Percentiles rank a stretch among this genome's conserved stretches.
phyloP scores from a whole-genome alignment of 306 rosid genomes.

The Quercus suber region DNA sequence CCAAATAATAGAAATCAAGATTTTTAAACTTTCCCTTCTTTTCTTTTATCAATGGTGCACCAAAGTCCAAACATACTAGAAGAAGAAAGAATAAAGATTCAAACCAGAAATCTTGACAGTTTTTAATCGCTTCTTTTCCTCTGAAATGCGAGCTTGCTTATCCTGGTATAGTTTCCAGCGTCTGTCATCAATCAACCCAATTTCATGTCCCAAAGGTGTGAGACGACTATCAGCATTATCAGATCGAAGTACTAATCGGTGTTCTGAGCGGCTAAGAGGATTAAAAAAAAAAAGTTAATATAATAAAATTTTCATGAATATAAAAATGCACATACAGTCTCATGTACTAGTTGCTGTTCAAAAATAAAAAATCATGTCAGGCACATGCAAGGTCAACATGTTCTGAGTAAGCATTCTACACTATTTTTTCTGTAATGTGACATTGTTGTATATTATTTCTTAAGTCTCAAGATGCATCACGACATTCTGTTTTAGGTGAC shows the following conservation, averaged over 20 bases:
- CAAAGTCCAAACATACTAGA: not conserved
- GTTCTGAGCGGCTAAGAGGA: conserved; percentile 87
- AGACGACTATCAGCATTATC: conserved; percentile 98
- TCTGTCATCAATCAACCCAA: conserved; percentile 92
- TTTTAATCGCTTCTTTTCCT: conserved; percentile 86
- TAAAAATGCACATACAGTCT: not conserved
- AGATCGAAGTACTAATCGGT: conserved; percentile 87
- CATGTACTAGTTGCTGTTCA: not conserved
- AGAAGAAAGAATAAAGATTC: not conserved
- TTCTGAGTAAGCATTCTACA: not conserved
- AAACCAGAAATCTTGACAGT: conserved; percentile 77
- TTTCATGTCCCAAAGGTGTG: conserved; percentile 84
- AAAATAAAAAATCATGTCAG: not conserved
- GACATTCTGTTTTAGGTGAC: not conserved
- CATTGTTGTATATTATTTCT: not conserved
- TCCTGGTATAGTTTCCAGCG: conserved; percentile 90
- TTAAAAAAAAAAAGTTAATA: conserved; percentile 7
- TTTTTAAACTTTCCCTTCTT: not conserved
- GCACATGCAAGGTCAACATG: not conserved
- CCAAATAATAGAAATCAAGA: not conserved
- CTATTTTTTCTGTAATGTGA: not conserved
- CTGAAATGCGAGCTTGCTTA: conserved; percentile 77
- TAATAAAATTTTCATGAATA: conserved; percentile 2
- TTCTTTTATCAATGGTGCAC: conserved; percentile 6
- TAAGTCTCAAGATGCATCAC: not conserved